Conservation (phyloP, 352 stramenopile species). For the Paralagenidium karlingii region DNA sequence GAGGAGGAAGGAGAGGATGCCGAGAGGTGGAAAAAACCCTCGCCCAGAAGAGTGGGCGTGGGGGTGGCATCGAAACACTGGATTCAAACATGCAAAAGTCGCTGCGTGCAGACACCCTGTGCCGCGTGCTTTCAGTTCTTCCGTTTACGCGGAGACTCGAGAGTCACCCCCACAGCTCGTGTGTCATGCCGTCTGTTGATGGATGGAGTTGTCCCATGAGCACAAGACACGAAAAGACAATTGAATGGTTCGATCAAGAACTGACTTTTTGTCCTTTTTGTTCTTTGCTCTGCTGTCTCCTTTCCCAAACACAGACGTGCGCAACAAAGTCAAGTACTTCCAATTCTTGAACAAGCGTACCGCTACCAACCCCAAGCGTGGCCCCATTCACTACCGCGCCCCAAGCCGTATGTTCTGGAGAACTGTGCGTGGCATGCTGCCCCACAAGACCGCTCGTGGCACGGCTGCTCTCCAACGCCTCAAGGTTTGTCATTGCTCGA, state of each 20-base stretch:
- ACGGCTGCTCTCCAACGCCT: constrained; percentile 92
- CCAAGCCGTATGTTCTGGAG: constrained; percentile 91
- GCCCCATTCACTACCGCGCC: constrained; percentile 96
- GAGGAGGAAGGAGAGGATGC: too few species aligned
- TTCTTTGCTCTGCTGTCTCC: constrained; percentile 10
- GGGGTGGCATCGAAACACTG: too few species aligned
- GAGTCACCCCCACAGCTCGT: constrained; percentile 12
- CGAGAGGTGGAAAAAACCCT: too few species aligned
- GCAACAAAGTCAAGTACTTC: constrained; percentile 97
- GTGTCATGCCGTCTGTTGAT: constrained; percentile 64
- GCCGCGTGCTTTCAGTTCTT: too few species aligned
- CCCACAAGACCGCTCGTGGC: constrained; percentile 97
- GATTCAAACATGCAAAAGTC: constrained; percentile 88
- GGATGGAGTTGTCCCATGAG: too few species aligned
- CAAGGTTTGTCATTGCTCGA: constrained; percentile 42
- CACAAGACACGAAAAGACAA: neutral
- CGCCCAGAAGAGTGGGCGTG: too few species aligned
- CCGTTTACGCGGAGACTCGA: too few species aligned
- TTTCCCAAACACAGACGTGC: constrained; percentile 63
- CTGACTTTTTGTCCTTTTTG: too few species aligned
- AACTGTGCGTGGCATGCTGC: constrained; percentile 96
- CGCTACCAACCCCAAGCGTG: constrained; percentile 96
- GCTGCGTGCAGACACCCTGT: constrained; percentile 80
- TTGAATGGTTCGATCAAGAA: too few species aligned
- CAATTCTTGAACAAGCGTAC: constrained; percentile 98